Evolutionary conservation across 164 flowering plant species (phyloP).

Genomic region (Stephania japonica): DNA sequence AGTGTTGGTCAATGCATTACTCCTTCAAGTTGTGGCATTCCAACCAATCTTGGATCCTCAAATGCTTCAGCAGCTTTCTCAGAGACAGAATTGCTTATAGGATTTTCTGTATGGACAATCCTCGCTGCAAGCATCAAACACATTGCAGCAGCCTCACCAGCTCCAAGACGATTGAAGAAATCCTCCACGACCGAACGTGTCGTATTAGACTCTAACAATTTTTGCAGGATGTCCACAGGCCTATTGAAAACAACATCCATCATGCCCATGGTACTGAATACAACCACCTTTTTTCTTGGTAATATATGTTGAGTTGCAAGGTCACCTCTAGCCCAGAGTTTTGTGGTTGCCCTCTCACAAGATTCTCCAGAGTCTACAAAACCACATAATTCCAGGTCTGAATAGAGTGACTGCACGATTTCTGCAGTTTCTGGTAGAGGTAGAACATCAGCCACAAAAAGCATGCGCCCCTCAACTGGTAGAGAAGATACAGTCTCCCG

Average conservation of each 20-base stretch:
- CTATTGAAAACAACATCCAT: constrained; percentile 87
- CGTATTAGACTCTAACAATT: constrained; percentile 69
- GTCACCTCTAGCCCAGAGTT: constrained; percentile 92
- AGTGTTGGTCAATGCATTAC: constrained; percentile 57
- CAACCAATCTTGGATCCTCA: constrained; percentile 93
- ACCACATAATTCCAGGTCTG: constrained; percentile 60
- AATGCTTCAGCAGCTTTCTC: constrained; percentile 97
- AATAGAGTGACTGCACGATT: constrained; percentile 70
- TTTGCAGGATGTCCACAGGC: constrained; percentile 83
- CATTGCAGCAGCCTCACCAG: constrained; percentile 97
- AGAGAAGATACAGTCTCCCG: constrained; percentile 74
- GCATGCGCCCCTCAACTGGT: constrained; percentile 94
- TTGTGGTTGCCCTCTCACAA: constrained; percentile 54
- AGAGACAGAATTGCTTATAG: constrained; percentile 61
- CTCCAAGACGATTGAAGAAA: constrained; percentile 90
- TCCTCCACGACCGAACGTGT: constrained; percentile 82
- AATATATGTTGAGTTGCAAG: constrained; percentile 83
- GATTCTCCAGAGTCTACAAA: constrained; percentile 46
- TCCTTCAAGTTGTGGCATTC: constrained; percentile 95
- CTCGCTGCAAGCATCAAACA: constrained; percentile 85
- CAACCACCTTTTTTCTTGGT: constrained; percentile 73
- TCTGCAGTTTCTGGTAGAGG: constrained; percentile 70
- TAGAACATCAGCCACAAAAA: constrained; percentile 75
- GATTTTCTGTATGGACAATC: constrained; percentile 56
- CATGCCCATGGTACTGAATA: constrained; percentile 96